Evolutionary conservation across 2,329 filamentous ascomycete species (phyloP), one percentile per base, ranked within the genome.

Genomic region (Byssothecium circinans): DNA sequence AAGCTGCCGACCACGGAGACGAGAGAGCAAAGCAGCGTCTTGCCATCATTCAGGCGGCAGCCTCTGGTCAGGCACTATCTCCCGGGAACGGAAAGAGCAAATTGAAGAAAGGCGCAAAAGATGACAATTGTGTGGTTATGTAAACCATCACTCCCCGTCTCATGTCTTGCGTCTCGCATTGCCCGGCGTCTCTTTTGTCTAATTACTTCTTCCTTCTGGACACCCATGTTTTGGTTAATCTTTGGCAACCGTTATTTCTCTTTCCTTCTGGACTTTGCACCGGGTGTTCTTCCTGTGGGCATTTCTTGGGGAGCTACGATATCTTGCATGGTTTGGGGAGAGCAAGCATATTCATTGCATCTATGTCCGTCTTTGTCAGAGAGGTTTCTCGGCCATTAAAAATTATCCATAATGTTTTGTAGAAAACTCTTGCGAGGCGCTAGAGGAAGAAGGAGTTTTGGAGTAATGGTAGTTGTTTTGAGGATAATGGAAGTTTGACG

Each of bases 1-100:
- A 89, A 71, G 94, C 94, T 4, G 92, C 94, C 14, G 92, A 96
- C 58, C 83, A 89, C 41, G 94, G 92, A 38, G 91, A 97, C 63
- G 89, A 94, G 61, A 84, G 91, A 48, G 94, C 94, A 41, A 92
- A 87, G 70, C 87, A 94, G 63, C 83, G 94, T 20, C 79, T 99
- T 43, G 84, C 87, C 17, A 89, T 91, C 33, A 99, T 99, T 52
- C 83, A 88, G 52, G 87, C 88, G 8, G 92, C 94, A 10, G 88
- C 91, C 4, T 80, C 81, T 4, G 83, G 82, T 3, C 75, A 74
- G 41, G 45, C 63, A n/a, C 55, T 54, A 14, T 10, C 52, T 12
- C 39, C 58, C 11, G 43, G 45, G 14, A 49, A 48, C 8, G 39
- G 29, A 14, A 60, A 65, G 17, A 50, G 44, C 45, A 69, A 69